Evolutionary conservation across 2,329 filamentous ascomycete genomes (phyloP).

Genomic region (Botrytis paeoniae): DNA sequence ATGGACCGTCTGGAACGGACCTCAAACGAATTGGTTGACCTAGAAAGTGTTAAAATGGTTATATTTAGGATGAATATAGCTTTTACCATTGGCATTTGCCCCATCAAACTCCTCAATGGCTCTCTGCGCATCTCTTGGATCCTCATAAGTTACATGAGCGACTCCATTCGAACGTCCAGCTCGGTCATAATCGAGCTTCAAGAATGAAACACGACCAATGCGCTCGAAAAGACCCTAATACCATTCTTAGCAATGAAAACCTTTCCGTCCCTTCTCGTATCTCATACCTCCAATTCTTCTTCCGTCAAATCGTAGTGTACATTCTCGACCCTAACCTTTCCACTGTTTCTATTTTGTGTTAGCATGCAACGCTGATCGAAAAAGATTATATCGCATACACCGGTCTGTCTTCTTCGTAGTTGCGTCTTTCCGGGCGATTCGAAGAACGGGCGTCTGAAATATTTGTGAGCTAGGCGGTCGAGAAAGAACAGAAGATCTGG

Average conservation of each 20-base stretch:
- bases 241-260: constrained; percentile 20
- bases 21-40: constrained; percentile 78
- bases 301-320: constrained; percentile 89
- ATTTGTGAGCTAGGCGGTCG: constrained; percentile 27
- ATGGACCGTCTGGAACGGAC: constrained; percentile 54
- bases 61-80: background rate
- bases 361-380: background rate
- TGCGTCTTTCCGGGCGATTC: constrained; percentile 15
- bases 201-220: constrained; percentile 68
- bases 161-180: constrained; percentile 83
- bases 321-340: constrained; percentile 82
- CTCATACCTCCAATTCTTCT: constrained; percentile 71
- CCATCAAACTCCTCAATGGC: constrained; percentile 82
- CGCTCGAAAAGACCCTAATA: constrained; percentile 72
- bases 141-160: constrained; percentile 79
- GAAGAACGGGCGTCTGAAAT: constrained; percentile 29
- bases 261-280: background rate
- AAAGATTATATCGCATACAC: constrained; percentile 6
- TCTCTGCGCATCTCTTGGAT: constrained; percentile 64
- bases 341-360: constrained; percentile 50
- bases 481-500: constrained; percentile 3
- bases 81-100: constrained; percentile 77
- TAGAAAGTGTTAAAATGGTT: constrained; percentile 36
- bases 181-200: constrained; percentile 79
- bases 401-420: constrained; percentile 4